Evolutionary conservation across 805 yeast species (phyloP), one percentile per base, ranked within the genome.

Genomic region (Saccharomycopsis lassenensis): DNA sequence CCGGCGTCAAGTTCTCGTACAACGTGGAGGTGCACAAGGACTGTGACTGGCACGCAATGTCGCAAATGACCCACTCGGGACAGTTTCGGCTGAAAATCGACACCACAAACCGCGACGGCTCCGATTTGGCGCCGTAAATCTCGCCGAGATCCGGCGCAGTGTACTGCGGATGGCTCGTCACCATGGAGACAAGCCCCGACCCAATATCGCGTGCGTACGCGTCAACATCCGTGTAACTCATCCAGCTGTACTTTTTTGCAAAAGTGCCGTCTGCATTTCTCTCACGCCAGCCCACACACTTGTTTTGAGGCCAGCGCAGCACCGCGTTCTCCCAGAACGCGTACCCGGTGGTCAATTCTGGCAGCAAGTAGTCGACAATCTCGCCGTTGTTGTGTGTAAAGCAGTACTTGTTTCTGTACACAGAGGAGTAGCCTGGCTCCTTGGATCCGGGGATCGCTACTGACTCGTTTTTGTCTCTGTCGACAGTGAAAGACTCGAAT

Each of bases 41-140:
- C 57, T 65, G 71, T 5, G 69, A 59, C 11, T 58, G 54, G 44
- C 76, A 69, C 1, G 81, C 78, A 46, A 73, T 52, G 52, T 75
- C 82, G 16, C 74, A 51, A 18, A 73, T 46, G 17, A 62, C 58
- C 82, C 81, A 74, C 52, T 74, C 77, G 8, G 63, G 52, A 29
- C 75, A 55, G 48, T 73, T 73, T n/a, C 52, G 48, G 19, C 72
- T 62, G 42, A 65, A 71, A 11, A 74, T 44, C 8, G 70, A 52
- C 26, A 71, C 64, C 19, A 68, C 54, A 41, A 69, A 71, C 18
- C 46, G 39, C 7, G 36, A 16, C 5, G 46, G 45, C 30, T 57
- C 48, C 4, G 45, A 39, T 7, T 41, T 40, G 19, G 20, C 36
- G 18, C n/a, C 27, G 20, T 36, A 39, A 22, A 36, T 31, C 10